Percentiles rank a stretch among this genome's conserved stretches.
Conservation (phyloP, 2,329 filamentous ascomycete genomes). For the Rhexocercosporidium sp. region DNA sequence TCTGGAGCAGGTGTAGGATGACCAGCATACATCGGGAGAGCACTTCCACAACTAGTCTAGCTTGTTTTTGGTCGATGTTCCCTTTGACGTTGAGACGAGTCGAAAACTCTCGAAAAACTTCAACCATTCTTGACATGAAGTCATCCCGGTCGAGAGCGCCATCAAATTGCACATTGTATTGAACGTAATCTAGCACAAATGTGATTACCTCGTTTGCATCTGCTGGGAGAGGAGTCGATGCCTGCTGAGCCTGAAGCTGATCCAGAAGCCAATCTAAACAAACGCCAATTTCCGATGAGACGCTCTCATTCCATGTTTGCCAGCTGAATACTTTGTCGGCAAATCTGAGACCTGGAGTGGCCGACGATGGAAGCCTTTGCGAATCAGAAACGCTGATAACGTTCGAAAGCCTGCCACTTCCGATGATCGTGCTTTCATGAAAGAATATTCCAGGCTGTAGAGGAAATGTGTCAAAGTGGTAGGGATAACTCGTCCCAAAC, state of each 20-base stretch:
- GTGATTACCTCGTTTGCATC: constrained; percentile 25
- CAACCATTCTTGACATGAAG: constrained; percentile 39
- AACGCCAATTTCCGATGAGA: constrained; percentile 66
- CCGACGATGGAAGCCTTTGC: background rate
- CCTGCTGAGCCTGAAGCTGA: constrained; percentile 37
- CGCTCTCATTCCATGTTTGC: constrained; percentile 60
- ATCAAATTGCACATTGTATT: constrained; percentile 34
- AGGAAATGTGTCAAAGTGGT: constrained; percentile 67
- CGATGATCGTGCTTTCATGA: constrained; percentile 63
- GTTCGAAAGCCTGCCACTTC: constrained; percentile 55
- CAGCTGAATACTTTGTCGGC: constrained; percentile 57
- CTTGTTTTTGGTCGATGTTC: background rate
- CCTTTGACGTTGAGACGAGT: constrained; percentile 24
- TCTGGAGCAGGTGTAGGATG: constrained; percentile 46
- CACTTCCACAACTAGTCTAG: constrained; percentile 26
- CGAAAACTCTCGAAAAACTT: constrained; percentile 37
- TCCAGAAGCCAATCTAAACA: constrained; percentile 64
- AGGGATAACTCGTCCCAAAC: constrained; percentile 65
- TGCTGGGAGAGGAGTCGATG: background rate
- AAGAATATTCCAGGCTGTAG: constrained; percentile 62
- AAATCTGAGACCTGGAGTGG: constrained; percentile 39
- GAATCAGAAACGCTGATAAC: constrained; percentile 36
- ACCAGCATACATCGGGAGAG: constrained; percentile 42
- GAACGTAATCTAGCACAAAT: constrained; percentile 40
- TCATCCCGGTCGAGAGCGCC: constrained; percentile 19